Conservation (phyloP, 202 grass and related monocot genomes). For the Cymbopogon flexuosus region DNA sequence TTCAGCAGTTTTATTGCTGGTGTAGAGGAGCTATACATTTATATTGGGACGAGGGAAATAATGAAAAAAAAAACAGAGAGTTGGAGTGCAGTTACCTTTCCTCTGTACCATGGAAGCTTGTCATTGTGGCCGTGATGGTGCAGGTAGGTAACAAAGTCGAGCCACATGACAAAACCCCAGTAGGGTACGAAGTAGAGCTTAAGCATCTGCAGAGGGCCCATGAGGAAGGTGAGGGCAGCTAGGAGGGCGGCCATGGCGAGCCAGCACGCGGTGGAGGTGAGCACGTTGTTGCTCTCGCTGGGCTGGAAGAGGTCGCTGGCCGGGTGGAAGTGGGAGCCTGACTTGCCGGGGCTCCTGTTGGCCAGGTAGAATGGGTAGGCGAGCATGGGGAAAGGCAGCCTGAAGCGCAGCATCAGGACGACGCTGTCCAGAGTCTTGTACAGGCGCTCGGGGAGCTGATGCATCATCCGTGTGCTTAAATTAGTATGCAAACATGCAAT, state of each 20-base stretch:
- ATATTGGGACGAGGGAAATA: no score
- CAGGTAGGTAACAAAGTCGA: slow-evolving; percentile 95
- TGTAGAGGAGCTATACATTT: no score
- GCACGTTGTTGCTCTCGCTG: slow-evolving; percentile 72
- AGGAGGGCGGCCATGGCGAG: slow-evolving; percentile 56
- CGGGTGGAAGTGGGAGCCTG: slow-evolving; percentile 82
- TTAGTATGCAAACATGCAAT: not conserved
- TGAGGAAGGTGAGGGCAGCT: slow-evolving; percentile 54
- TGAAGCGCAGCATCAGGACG: slow-evolving; percentile 52
- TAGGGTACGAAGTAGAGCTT: slow-evolving; percentile 87
- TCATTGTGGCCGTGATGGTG: slow-evolving; percentile 93
- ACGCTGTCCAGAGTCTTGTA: slow-evolving; percentile 60
- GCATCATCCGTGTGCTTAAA: no score
- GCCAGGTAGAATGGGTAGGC: slow-evolving; percentile 94
- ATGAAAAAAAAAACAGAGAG: no score
- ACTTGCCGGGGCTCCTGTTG: slow-evolving; percentile 72
- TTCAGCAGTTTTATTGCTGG: no score
- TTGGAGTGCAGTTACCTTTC: slow-evolving; percentile 56
- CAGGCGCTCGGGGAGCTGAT: slow-evolving; percentile 68
- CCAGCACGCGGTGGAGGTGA: slow-evolving; percentile 74
- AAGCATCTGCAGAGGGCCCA: slow-evolving; percentile 73
- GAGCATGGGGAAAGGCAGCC: slow-evolving; percentile 80
- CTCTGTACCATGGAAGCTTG: slow-evolving; percentile 96
- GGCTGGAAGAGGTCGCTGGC: slow-evolving; percentile 65
- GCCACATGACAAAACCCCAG: slow-evolving; percentile 86